Conservation (phyloP, 2,329 filamentous ascomycete species). For the Aspergillus floridensis region DNA sequence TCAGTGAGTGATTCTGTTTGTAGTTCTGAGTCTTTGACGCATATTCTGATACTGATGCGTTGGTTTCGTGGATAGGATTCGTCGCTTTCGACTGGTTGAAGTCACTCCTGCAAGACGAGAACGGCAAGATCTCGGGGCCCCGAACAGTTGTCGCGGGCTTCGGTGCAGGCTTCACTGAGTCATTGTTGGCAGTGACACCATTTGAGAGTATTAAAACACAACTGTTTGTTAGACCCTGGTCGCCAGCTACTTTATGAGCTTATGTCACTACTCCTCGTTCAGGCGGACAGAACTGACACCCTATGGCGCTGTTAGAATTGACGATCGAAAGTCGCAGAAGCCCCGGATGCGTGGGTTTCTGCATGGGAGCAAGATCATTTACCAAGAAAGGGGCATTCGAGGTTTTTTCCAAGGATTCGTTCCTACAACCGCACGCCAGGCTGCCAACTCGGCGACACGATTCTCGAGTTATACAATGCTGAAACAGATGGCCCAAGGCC, state of each 20-base stretch:
- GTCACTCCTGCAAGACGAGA: slow-evolving; percentile 71
- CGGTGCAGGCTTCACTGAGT: slow-evolving; percentile 91
- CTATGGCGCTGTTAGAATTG: slow-evolving; percentile 61
- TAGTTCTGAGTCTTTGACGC: background rate
- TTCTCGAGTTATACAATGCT: slow-evolving; percentile 89
- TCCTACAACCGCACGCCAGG: slow-evolving; percentile 89
- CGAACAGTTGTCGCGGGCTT: slow-evolving; percentile 91
- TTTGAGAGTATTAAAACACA: slow-evolving; percentile 99
- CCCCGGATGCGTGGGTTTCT: slow-evolving; percentile 90
- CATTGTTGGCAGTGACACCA: slow-evolving; percentile 86
- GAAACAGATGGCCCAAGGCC: slow-evolving; percentile 86
- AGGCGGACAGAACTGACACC: background rate
- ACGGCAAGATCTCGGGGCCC: slow-evolving; percentile 86
- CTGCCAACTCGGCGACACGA: slow-evolving; percentile 86
- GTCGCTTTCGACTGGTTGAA: slow-evolving; percentile 97
- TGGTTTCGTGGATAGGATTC: slow-evolving; percentile 58
- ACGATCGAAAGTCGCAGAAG: slow-evolving; percentile 82
- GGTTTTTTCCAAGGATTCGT: slow-evolving; percentile 98
- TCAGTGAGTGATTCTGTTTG: slow-evolving; percentile 59
- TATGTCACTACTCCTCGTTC: background rate
- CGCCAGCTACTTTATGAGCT: background rate
- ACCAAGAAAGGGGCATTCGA: slow-evolving; percentile 77
- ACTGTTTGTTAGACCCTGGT: slow-evolving; percentile 54
- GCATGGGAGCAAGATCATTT: slow-evolving; percentile 83
- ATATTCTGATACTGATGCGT: background rate